These are phyloP conservation scores for Podospora pseudopauciseta DNA, from an alignment of 495 filamentous ascomycete species.

Conservation along the genomic window DNA sequence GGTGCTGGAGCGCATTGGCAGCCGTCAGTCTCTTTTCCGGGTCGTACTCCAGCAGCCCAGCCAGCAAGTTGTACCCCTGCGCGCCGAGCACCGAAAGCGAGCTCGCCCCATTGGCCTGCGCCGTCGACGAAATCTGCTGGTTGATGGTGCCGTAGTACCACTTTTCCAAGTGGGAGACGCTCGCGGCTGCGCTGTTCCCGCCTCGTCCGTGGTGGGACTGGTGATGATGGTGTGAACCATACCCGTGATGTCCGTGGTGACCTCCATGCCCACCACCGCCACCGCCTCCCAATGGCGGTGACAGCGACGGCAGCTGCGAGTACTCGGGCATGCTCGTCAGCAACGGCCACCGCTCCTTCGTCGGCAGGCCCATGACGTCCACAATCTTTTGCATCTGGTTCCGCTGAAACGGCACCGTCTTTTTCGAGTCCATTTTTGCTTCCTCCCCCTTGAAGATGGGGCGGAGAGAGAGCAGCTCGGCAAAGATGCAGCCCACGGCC, in stretches of 20 bases:
- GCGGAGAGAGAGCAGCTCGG: constrained; percentile 82
- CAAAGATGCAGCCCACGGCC: constrained; percentile 98
- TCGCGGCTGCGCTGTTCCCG: constrained; percentile 3
- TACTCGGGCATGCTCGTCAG: constrained; percentile 80
- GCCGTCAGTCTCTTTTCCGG: constrained; percentile 85
- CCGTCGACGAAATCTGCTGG: constrained; percentile 44
- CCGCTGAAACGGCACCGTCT: constrained; percentile 92
- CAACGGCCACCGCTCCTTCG: constrained; percentile 83
- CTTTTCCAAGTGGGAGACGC: constrained; percentile 47
- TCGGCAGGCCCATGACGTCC: constrained; percentile 87
- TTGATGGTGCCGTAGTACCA: constrained; percentile 56
- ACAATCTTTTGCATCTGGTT: constrained; percentile 99
- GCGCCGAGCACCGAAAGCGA: constrained; percentile 56
- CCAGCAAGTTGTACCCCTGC: constrained; percentile 77
- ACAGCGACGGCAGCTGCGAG: constrained; percentile 63
- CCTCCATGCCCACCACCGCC: constrained; percentile 24
- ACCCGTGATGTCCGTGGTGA: constrained; percentile 43
- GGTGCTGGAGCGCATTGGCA: constrained; percentile 76
- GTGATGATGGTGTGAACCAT: constrained; percentile 50
- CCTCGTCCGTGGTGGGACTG: constrained; percentile 33
- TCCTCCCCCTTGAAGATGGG: constrained; percentile 99
- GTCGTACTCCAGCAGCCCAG: constrained; percentile 85
- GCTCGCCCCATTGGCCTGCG: constrained; percentile 31
- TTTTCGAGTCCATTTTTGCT: constrained; percentile 97
- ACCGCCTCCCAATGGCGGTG: constrained; percentile 38